A percentile compares a stretch with the other conserved stretches of the same genome.
Conservation (phyloP, 768 basidiomycete genomes). For the Termitomyces sp. region DNA sequence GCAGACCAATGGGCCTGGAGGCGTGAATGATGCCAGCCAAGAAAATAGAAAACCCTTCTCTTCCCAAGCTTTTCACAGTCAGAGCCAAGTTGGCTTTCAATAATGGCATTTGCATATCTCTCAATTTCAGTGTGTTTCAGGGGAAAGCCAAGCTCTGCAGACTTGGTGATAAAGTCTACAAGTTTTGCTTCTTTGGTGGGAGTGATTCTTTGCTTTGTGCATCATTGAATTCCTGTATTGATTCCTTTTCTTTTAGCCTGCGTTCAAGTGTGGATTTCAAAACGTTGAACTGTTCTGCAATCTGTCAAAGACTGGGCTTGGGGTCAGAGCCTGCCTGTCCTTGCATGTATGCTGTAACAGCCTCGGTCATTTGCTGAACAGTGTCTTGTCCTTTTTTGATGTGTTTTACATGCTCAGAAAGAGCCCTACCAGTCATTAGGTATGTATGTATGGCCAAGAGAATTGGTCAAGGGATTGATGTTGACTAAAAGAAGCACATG, state of each 20-base stretch:
- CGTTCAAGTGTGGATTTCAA: not conserved
- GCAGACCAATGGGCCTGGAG: not conserved
- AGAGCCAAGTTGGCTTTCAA: not conserved
- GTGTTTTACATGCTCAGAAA: not conserved
- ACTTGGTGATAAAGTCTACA: not conserved
- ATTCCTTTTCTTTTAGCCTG: not conserved
- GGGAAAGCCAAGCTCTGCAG: not conserved
- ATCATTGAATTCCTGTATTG: not conserved
- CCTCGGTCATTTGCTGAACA: not conserved
- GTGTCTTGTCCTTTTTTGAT: not conserved
- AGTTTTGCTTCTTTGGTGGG: not conserved
- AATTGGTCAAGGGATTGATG: no score
- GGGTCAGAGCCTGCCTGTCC: not conserved
- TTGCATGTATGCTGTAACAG: no score
- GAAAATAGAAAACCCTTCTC: not conserved
- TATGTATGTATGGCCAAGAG: no score
- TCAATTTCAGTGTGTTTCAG: not conserved
- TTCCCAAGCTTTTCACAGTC: not conserved
- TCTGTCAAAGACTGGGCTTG: not conserved
- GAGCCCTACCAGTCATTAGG: no score
- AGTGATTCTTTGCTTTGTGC: not conserved
- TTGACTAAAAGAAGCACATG: no score
- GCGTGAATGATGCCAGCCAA: not conserved
- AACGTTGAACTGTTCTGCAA: not conserved
- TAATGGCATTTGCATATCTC: not conserved